Base-by-base conservation (phyloP, 179 eudicot genomes). In the Amaranthus tricolor region DNA sequence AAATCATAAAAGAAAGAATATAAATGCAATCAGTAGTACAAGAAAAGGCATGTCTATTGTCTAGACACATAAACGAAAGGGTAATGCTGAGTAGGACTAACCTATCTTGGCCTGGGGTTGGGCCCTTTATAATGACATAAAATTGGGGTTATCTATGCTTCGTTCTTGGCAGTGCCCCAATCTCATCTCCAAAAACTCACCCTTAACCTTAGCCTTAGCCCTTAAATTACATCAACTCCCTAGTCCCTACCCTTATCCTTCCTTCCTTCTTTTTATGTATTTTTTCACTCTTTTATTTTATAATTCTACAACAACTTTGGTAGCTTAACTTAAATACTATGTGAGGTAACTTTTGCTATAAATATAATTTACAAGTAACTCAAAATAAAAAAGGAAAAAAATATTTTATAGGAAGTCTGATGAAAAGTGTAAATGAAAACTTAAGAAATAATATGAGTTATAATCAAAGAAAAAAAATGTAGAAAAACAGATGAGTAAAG, bases 11-110 rank as follows among this genome's bases (percentile, higher is more conserved):
- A 71, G 13, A 21, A 74, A 40, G 54, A 15, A 13, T 45, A 47
- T 19, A 11, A 6, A 9, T 52, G 72, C 48, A 60, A 44, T 48
- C 11, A 68, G 5, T 48, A 31, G n/a, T 16, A 62, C 1, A 53
- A 52, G 44, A 70, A 70, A 53, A 70, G 52, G 55, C 72, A 69
- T 43, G 63, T 56, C n/a, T 31, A 31, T 31, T 31, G 40, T 31
- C 64, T 71, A 16, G 63, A 20, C 52, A 63, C 15, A 50, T 59
- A 74, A 63, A 62, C 53, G 70, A 74, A 63, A 74, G 77, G 70
- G 62, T 53, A 48, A 74, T 49, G 61, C 6, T 7, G 48, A 62
- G 8, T 21, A 43, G 51, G 48, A 13, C 10, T 6, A 47, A 21
- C 7, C 14, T 47, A 13, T 6, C 15, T 3, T 7, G 74, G 62